These are phyloP conservation scores for Zoysia pacifica DNA, from an alignment of 176 grass and related monocot genomes.

Conservation along the genomic window DNA sequence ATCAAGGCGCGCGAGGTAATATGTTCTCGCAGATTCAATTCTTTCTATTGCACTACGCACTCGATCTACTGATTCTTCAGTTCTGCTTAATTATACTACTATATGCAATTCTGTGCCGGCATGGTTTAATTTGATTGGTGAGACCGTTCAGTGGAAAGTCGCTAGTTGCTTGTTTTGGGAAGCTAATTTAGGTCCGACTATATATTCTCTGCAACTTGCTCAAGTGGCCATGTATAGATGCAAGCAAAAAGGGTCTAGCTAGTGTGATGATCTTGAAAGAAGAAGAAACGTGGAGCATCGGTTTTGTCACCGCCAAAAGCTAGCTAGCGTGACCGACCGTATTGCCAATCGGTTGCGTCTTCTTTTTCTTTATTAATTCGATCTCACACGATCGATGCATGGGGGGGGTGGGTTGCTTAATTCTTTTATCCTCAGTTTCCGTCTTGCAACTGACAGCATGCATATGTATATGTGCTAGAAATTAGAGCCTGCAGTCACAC, in stretches of 20 bases:
- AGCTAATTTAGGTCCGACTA: background rate
- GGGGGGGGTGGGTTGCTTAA: background rate
- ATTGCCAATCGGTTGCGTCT: slow-evolving; percentile 11
- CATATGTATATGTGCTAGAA: background rate
- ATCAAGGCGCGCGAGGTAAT: no score
- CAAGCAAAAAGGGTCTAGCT: background rate
- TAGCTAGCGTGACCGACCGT: background rate
- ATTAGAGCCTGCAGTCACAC: background rate
- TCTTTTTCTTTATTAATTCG: background rate
- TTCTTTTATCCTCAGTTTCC: background rate
- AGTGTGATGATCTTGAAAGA: background rate
- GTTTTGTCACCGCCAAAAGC: slow-evolving; percentile 5
- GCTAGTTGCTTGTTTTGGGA: background rate
- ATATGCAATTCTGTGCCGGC: no score
- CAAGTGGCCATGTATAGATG: background rate
- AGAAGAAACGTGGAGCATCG: background rate
- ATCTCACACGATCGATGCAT: background rate
- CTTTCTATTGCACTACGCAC: background rate
- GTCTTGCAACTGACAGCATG: slow-evolving; percentile 7
- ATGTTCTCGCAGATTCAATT: no score
- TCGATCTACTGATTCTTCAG: background rate
- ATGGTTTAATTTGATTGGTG: no score
- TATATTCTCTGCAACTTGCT: background rate
- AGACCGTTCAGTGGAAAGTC: no score
- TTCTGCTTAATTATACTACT: background rate